Conservation (phyloP, 352 stramenopile genomes). For the Pythium oligandrum region DNA sequence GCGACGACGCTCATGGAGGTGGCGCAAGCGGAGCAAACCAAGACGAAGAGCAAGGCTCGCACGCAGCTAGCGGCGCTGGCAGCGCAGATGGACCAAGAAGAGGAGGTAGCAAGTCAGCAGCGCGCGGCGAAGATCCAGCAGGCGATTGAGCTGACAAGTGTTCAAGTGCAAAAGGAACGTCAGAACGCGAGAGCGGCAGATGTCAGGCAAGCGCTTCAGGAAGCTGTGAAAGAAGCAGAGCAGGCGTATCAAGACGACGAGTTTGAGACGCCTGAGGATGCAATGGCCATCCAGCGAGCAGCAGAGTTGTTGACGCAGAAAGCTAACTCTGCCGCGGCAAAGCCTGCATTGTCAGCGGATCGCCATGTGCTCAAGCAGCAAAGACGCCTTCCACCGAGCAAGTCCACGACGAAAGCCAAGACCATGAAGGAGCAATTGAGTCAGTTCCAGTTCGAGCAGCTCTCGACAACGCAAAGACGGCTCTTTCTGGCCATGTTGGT, state of each 20-base stretch:
- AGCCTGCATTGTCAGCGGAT: conserved; percentile 22
- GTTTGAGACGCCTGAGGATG: conserved; percentile 37
- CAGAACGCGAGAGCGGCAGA: conserved; percentile 16
- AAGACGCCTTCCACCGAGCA: conserved; percentile 16
- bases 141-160: conserved; percentile 17
- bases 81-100: conserved; percentile 36
- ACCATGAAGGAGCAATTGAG: conserved; percentile 57
- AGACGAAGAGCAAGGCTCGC: conserved; percentile 6
- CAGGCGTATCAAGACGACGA: conserved; percentile 35
- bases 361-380: conserved; percentile 31
- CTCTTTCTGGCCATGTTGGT: conserved; percentile 57
- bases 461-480: conserved; percentile 53
- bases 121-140: conserved; percentile 19
- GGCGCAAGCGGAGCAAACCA: conserved; percentile 4
- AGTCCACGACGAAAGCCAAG: conserved; percentile 22
- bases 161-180: conserved; percentile 26
- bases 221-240: conserved; percentile 32
- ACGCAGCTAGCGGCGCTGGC: conserved; percentile 26
- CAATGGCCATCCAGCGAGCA: conserved; percentile 14
- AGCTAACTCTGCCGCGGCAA: background rate
- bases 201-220: conserved; percentile 25
- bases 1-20: conserved; percentile 16
- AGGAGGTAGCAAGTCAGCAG: conserved; percentile 12
- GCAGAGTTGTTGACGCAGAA: conserved; percentile 14
- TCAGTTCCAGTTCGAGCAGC: conserved; percentile 50